Base-by-base conservation (phyloP, 306 rosid genomes). In the Cucurbita pepo region DNA sequence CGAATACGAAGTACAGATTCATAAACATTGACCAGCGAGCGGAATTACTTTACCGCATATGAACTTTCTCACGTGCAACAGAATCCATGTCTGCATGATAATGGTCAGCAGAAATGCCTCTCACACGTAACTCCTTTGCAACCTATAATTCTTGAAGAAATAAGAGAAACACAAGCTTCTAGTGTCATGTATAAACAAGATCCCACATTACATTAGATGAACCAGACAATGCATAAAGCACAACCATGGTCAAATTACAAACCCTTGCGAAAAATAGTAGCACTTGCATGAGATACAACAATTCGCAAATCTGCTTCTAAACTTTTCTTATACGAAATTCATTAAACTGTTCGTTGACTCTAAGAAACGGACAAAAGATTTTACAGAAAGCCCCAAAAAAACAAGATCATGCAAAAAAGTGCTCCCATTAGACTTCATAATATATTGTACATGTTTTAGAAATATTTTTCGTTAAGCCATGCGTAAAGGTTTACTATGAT, bases 31-130 rank as follows among this genome's bases (percentile, higher is more conserved):
- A 45, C n/a, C 9, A 3, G 41, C 30, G 22, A 13, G 60, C 51
- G 65, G 36, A 73, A 67, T 47, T 57, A 79, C 73, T 74, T 87
- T 90, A 93, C 98, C 96, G 84, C 86, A 84, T 82, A 77, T 93
- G 98, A 74, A 88, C 91, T 75, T 87, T 86, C 79, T 87, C 90
- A 65, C 97, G 91, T 56, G 83, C 86, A 79, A 84, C 79, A 59
- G 81, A 87, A 71, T 93, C 98, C 97, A 93, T 88, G 72, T 93
- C 97, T 44, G 98, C 98, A 73, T 93, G 98, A 85, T 93, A 93
- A 81, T 85, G 77, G 77, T 89, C 87, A 45, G 98, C 96, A 38
- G 88, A 78, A 80, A 93, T 86, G 76, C 96, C 91, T 81, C 91
- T 90, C 78, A 79, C 94, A 30, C 87, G 82, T 70, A 93, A 79